Base-by-base conservation (phyloP, 352 stramenopile genomes). In the Globisporangium ultimum region DNA sequence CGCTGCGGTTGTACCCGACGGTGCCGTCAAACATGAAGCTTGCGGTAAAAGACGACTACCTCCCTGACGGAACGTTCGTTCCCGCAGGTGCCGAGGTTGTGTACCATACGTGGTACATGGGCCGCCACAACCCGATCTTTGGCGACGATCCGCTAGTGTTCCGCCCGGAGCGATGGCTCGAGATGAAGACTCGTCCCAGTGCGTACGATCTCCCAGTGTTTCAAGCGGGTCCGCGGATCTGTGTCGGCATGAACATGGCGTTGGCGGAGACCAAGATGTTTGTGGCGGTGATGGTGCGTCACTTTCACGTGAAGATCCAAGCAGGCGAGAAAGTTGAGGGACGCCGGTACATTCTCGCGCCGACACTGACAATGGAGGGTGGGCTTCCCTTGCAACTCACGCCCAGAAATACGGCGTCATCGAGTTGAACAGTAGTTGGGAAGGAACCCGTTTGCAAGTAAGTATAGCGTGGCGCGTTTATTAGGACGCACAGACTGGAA, bases 11-110 rank as follows among this genome's bases (percentile, higher is more conserved):
- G 56, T 91, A 87, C 51, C 78, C 87, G 24, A 70, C 83, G 12
- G 63, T 91, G 8, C 83, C 84, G 3, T 86, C 75, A 49, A 89
- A 93, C 51, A 70, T 87, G 53, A 92, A 92, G 8, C 8, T 50
- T 14, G 56, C 56, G 0, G 56, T 21, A 0, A 38, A 62, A 15
- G 56, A 62, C 47, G 56, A 62, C 48, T 20, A 42, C 17, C 21
- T 56, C 2, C 56, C 56, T 2, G 47, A 62, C 18, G 56, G 56
- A 14, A 62, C 47, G 34, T 62, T 62, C 17, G 41, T 96, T 0
- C 76, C 75, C 13, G 70, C 74, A 17, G 84, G 82, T n/a, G 72
- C 71, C 3, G 78, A 85, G 12, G 34, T 93, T 15, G 68, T 80
- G 38, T 93, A 88, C 63, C 81, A 70, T 36, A 77, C 84, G 36